Percentiles rank a stretch among this genome's conserved stretches.
Evolutionary conservation across 176 grass and related monocot genomes (phyloP).

Genomic region (Carex cristatella): DNA sequence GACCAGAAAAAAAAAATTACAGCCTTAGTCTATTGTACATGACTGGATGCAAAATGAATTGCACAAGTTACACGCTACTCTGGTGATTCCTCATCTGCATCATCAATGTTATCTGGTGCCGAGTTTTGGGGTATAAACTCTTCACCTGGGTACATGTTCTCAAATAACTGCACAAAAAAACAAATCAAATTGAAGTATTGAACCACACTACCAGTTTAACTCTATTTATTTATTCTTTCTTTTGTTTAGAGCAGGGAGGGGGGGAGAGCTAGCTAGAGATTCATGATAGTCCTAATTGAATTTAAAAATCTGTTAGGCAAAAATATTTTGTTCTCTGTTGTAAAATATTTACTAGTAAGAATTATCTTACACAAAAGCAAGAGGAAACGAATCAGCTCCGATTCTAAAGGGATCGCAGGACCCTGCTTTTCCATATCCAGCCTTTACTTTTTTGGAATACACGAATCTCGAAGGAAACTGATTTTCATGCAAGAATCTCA

Average conservation of each 20-base stretch:
- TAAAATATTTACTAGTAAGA: neutral
- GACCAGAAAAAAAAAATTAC: neutral
- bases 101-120: constrained; percentile 41
- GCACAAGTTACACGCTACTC: neutral
- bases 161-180: constrained; percentile 51
- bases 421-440: too few relatives aligned
- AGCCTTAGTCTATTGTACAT: neutral
- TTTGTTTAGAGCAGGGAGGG: constrained; percentile 17
- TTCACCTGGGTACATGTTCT: constrained; percentile 55
- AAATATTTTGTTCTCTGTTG: neutral
- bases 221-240: neutral
- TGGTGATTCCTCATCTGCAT: constrained; percentile 22
- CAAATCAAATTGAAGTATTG: constrained; percentile 11
- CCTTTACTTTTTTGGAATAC: too few relatives aligned
- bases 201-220: constrained; percentile 8
- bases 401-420: too few relatives aligned
- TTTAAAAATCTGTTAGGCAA: neutral
- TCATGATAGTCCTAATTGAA: constrained; percentile 20
- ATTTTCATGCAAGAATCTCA: too few relatives aligned
- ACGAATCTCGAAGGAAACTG: too few relatives aligned
- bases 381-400: too few relatives aligned
- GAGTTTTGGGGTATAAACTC: constrained; percentile 58
- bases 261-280: constrained; percentile 11
- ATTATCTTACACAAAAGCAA: neutral
- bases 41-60: neutral